Conservation (phyloP, 2,329 filamentous ascomycete species). For the Chrysosporium queenslandicum region DNA sequence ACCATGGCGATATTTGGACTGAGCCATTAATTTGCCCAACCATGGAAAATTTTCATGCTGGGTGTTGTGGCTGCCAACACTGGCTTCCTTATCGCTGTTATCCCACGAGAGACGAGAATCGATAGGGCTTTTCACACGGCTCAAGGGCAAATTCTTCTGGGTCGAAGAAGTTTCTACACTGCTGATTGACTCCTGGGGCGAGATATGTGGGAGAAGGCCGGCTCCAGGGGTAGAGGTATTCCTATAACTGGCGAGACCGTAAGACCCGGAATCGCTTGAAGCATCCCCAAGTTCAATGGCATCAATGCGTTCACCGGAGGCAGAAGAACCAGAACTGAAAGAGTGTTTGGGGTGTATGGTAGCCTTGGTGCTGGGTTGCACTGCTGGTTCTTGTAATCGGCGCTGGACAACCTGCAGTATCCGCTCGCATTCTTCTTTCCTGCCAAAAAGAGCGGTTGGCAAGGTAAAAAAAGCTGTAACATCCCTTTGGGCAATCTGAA, state of each 20-base stretch:
- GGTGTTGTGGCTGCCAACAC: not conserved
- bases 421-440: constrained; percentile 58
- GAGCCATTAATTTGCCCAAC: constrained; percentile 33
- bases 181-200: constrained; percentile 29
- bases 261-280: constrained; percentile 46
- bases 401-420: constrained; percentile 66
- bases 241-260: constrained; percentile 29
- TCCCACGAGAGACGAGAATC: constrained; percentile 31
- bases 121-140: constrained; percentile 29
- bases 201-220: constrained; percentile 19
- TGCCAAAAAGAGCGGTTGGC: constrained; percentile 70
- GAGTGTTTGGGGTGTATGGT: constrained; percentile 36
- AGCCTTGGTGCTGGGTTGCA: constrained; percentile 26
- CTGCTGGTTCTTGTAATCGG: constrained; percentile 43
- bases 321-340: constrained; percentile 45
- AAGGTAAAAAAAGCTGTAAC: constrained; percentile 87
- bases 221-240: constrained; percentile 23
- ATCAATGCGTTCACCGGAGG: constrained; percentile 43
- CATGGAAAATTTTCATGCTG: constrained; percentile 15
- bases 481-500: constrained; percentile 70
- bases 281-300: constrained; percentile 42
- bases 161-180: constrained; percentile 30
- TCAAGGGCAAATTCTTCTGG: constrained; percentile 22
- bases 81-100: constrained; percentile 30
- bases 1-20: constrained; percentile 42